Conservation (phyloP, 768 basidiomycete genomes). For the Phanerodontia chrysosporium region DNA sequence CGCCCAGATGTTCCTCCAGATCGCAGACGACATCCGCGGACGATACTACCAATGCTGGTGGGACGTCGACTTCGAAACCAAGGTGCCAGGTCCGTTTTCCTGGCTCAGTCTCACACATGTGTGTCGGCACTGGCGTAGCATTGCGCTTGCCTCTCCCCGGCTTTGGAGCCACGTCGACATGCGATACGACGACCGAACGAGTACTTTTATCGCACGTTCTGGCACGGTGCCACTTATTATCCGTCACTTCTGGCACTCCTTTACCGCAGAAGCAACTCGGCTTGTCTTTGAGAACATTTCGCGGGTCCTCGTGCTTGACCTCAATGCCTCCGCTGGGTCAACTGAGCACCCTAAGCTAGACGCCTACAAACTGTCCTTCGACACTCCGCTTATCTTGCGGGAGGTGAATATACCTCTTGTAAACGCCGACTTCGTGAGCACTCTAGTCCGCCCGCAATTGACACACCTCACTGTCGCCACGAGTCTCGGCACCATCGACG, state of each 20-base stretch:
- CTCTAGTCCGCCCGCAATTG: neutral
- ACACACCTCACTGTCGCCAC: neutral
- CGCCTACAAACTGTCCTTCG: neutral
- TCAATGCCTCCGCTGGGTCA: neutral
- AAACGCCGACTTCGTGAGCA: neutral
- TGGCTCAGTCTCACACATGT: constrained; percentile 2
- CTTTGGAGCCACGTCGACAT: neutral
- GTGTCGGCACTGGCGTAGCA: neutral
- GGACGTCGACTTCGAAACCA: neutral
- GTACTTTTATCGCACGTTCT: neutral
- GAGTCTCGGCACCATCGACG: neutral
- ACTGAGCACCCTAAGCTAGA: neutral
- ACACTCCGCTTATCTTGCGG: neutral
- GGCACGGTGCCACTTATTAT: neutral
- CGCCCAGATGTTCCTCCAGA: neutral
- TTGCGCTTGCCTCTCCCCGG: neutral
- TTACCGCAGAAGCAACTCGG: neutral
- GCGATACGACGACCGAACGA: neutral
- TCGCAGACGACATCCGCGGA: neutral
- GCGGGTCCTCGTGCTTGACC: neutral
- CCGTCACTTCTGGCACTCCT: neutral
- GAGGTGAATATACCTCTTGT: neutral
- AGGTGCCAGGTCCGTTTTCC: neutral
- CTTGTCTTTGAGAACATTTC: neutral
- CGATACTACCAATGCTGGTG: neutral